Conservation (phyloP, 2,329 filamentous ascomycete genomes). For the Esteya vermicola region DNA sequence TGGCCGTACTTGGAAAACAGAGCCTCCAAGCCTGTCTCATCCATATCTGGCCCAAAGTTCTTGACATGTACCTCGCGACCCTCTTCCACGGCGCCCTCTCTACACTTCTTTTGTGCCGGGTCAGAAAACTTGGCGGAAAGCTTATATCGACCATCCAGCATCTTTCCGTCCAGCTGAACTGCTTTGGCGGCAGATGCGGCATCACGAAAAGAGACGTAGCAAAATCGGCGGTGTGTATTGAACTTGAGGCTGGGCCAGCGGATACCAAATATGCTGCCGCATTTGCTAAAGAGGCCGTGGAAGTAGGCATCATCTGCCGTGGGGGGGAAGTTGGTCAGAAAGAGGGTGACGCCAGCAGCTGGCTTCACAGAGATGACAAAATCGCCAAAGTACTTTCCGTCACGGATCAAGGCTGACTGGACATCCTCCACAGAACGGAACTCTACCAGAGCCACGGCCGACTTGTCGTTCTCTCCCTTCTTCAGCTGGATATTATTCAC, state of each 20-base stretch:
- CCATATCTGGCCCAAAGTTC: slow-evolving; percentile 47
- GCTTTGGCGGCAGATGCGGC: slow-evolving; percentile 55
- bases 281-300: slow-evolving; percentile 53
- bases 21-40: slow-evolving; percentile 54
- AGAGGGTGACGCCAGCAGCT: slow-evolving; percentile 69
- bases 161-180: slow-evolving; percentile 54
- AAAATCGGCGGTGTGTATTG: slow-evolving; percentile 82
- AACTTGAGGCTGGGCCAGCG: slow-evolving; percentile 85
- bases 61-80: slow-evolving; percentile 73
- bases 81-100: slow-evolving; percentile 71
- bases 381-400: slow-evolving; percentile 66
- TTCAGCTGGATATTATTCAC: slow-evolving; percentile 65
- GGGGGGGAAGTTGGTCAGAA: slow-evolving; percentile 79
- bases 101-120: slow-evolving; percentile 60
- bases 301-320: slow-evolving; percentile 59
- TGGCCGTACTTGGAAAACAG: slow-evolving; percentile 64
- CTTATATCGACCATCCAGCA: slow-evolving; percentile 53
- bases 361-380: slow-evolving; percentile 59
- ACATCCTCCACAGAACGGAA: slow-evolving; percentile 73
- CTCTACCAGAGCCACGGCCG: slow-evolving; percentile 65
- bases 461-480: slow-evolving; percentile 42
- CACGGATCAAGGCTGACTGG: slow-evolving; percentile 62
- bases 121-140: slow-evolving; percentile 75
- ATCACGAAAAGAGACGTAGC: slow-evolving; percentile 80
- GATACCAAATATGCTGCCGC: slow-evolving; percentile 71